Evolutionary conservation across 345 rosid species (phyloP).

Genomic region (Citrus maxima): DNA sequence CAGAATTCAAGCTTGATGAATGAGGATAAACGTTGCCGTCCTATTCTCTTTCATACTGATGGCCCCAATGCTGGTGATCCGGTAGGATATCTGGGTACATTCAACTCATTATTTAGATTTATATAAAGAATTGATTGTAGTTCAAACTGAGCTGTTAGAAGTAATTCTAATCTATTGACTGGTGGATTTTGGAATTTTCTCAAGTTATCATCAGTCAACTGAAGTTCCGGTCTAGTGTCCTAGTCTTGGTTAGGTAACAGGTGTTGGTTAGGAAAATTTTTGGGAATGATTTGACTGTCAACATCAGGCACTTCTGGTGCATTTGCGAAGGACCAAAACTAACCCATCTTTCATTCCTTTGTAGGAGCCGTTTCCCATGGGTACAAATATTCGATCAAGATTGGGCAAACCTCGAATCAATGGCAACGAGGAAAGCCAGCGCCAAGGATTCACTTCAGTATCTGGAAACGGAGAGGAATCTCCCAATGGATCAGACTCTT

Average conservation of each 20-base stretch:
- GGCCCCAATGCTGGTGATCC: constrained; percentile 92
- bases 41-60: constrained; percentile 81
- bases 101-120: constrained; percentile 1
- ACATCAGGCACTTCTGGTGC: background rate
- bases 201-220: background rate
- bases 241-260: background rate
- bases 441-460: constrained; percentile 37
- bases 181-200: background rate
- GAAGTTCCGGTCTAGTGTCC: background rate
- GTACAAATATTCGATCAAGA: constrained; percentile 62
- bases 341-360: background rate
- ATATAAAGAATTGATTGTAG: background rate
- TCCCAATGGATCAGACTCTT: constrained; percentile 48
- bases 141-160: background rate
- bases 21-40: constrained; percentile 90
- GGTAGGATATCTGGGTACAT: constrained; percentile 28
- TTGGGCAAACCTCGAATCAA: constrained; percentile 60
- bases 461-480: constrained; percentile 59
- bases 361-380: constrained; percentile 90
- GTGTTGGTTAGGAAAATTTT: background rate
- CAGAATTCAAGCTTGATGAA: constrained; percentile 95
- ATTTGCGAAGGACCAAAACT: background rate
- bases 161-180: background rate
- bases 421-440: constrained; percentile 46
- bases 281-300: background rate